phyloP scores from a whole-genome alignment of 2,329 filamentous ascomycete genomes.

The Trichoderma aggressivum region DNA sequence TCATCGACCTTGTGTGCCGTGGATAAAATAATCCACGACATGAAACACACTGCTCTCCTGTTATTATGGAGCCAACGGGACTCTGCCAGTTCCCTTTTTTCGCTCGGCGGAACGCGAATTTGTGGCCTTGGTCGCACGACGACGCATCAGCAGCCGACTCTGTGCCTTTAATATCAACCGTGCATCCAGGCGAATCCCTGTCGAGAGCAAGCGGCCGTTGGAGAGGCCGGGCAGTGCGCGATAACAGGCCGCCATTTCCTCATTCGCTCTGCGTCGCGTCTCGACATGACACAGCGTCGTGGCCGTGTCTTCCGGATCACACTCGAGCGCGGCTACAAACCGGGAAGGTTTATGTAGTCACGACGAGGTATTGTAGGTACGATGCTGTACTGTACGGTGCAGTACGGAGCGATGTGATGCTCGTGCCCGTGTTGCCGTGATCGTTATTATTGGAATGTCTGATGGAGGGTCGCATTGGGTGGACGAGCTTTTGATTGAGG shows the following conservation, averaged over 20 bases:
- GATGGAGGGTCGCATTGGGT: slow-evolving; percentile 19
- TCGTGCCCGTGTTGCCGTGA: not conserved
- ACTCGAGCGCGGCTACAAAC: not conserved
- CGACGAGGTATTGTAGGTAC: not conserved
- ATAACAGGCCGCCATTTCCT: not conserved
- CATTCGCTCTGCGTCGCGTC: not conserved
- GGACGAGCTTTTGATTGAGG: slow-evolving; percentile 20
- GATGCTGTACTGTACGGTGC: not conserved
- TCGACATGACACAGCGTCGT: not conserved
- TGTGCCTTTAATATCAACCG: slow-evolving; percentile 10
- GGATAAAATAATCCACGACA: not conserved
- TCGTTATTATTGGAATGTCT: slow-evolving; percentile 13
- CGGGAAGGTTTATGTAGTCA: not conserved
- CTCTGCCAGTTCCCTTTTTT: slow-evolving; percentile 8
- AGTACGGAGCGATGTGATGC: not conserved
- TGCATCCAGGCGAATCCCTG: not conserved
- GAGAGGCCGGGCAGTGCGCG: not conserved
- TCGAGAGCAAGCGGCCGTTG: slow-evolving; percentile 5
- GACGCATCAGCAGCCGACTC: slow-evolving; percentile 16
- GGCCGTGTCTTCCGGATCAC: slow-evolving; percentile 1
- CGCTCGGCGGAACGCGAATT: slow-evolving; percentile 5
- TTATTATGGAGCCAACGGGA: slow-evolving; percentile 13
- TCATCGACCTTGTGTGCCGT: not conserved
- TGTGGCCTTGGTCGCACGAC: slow-evolving; percentile 13
- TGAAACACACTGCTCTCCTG: slow-evolving; percentile 16